These are phyloP conservation scores for Monosporascus sp. DNA, from an alignment of 2,329 filamentous ascomycete genomes.

Conservation along the genomic window DNA sequence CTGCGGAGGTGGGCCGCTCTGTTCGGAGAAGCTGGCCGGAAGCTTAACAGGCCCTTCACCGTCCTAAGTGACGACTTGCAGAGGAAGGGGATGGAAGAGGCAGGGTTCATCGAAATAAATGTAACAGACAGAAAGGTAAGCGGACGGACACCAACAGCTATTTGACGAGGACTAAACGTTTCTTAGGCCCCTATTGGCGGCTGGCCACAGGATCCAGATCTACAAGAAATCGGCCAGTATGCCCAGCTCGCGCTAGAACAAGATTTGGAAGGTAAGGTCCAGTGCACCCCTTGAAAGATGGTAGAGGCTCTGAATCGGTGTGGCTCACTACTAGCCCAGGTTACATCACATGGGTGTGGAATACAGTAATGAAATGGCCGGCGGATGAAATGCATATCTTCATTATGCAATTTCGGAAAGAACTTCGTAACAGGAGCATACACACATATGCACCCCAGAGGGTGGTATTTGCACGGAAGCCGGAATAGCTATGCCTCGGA, in stretches of 20 bases:
- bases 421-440: not conserved
- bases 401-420: not conserved
- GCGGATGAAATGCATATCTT: not conserved
- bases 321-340: not conserved
- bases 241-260: conserved; percentile 14
- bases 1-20: conserved; percentile 22
- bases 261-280: conserved; percentile 15
- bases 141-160: not conserved
- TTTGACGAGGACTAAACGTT: not conserved
- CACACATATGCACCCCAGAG: not conserved
- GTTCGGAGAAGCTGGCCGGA: conserved; percentile 24
- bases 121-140: conserved; percentile 12
- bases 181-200: conserved; percentile 28
- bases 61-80: conserved; percentile 22
- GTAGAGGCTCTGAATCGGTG: no score
- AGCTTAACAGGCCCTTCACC: conserved; percentile 19
- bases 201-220: conserved; percentile 32
- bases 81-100: conserved; percentile 16
- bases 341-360: not conserved
- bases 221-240: conserved; percentile 30
- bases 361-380: not conserved
- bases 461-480: not conserved
- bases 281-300: not conserved
- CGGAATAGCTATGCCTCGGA: not conserved
- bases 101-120: conserved; percentile 12